phyloP scores from a whole-genome alignment of 441 rosid species.

The Daphne laureola region DNA sequence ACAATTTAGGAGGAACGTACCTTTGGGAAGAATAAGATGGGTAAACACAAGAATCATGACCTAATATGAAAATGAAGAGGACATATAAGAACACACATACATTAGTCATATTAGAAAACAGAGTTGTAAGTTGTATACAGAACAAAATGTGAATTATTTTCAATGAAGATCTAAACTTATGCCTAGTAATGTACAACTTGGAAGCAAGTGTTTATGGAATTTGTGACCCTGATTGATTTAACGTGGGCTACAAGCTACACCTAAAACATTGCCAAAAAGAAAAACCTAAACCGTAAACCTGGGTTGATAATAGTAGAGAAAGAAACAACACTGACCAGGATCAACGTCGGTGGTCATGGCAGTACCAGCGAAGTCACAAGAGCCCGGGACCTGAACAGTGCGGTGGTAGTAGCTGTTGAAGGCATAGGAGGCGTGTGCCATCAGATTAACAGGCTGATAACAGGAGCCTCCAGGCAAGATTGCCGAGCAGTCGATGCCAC shows the following conservation, averaged over 20 bases:
- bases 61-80: constrained; percentile 23
- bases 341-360: constrained; percentile 68
- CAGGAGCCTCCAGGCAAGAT: constrained; percentile 53
- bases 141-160: too few species aligned
- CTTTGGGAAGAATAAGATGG: constrained; percentile 51
- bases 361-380: constrained; percentile 81
- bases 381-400: constrained; percentile 65
- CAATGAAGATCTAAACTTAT: too few species aligned
- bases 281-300: constrained; percentile 1
- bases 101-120: too few species aligned
- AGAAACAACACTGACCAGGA: constrained; percentile 45
- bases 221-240: too few species aligned
- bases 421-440: constrained; percentile 84
- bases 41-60: constrained; percentile 90
- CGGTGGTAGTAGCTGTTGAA: constrained; percentile 81
- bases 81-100: not conserved
- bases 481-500: constrained; percentile 78
- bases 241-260: not conserved
- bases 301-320: not conserved
- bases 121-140: too few species aligned
- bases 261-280: not conserved
- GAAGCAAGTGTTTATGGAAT: too few species aligned
- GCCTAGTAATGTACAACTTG: too few species aligned
- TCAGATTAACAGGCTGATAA: constrained; percentile 70
- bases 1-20: constrained; percentile 21